Evolutionary conservation across 805 yeast genomes (phyloP), one percentile per base, ranked within the genome.

Genomic region (Sugiyamaella smithiae): DNA sequence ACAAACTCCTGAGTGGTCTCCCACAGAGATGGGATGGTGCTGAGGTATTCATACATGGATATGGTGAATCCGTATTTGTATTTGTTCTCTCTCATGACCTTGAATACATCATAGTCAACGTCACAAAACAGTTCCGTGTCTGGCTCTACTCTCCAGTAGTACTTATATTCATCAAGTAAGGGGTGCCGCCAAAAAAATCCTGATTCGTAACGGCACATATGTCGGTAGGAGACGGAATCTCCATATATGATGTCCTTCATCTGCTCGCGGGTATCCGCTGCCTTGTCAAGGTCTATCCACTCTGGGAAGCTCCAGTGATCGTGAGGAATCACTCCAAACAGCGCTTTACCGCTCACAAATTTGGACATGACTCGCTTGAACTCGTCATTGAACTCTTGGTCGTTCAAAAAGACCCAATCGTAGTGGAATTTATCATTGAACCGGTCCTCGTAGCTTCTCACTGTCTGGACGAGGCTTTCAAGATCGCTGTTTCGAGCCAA

Each of bases 141-240:
- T 11, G 96, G 96, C 69, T 89, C 96, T 31, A 88, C 90, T 67
- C 96, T 81, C 97, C 96, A 88, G 73, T 86, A 88, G 77, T 84
- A 88, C 60, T 84, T 86, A 74, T 82, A 88, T 19, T 81, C 78
- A 51, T 73, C 68, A 67, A 88, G 61, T 43, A 82, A 67, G 44
- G 76, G 78, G 63, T 86, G 87, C 64, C 83, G 75, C 77, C 81
- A 88, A 71, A 88, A 84, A 65, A 84, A 84, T 0, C 95, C 96
- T 14, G 89, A 78, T 66, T 85, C 88, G 67, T 78, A 88, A 56
- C 97, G 78, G 67, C 95, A 88, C 95, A 88, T 86, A 68, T 85
- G 90, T 63, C 95, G 80, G 69, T 87, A 88, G 16, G 89, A 75
- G 54, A 77, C 82, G 11, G 83, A 73, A 49, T 74, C 84, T 46